Conservation (phyloP, 768 basidiomycete genomes). For the Calocera viscosa region DNA sequence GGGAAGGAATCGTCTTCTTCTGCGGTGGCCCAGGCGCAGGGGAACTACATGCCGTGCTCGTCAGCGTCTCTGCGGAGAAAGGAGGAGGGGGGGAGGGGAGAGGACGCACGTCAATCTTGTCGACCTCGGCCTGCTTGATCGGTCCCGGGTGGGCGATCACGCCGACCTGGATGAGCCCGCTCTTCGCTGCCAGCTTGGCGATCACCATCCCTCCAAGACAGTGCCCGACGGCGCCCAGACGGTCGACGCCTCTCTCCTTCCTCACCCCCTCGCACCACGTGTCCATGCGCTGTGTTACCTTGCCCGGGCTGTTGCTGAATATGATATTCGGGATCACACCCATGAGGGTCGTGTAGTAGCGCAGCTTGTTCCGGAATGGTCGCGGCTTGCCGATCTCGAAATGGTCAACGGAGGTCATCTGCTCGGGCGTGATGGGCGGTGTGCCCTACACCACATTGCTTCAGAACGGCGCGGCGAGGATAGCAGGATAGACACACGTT, state of each 20-base stretch:
- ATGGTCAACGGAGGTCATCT: not conserved
- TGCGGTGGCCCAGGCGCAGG: not conserved
- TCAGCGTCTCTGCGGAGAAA: not conserved
- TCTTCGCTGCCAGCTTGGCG: not conserved
- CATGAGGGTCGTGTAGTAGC: conserved; percentile 19
- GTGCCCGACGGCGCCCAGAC: not conserved
- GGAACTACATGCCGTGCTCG: not conserved
- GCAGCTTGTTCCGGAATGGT: conserved; percentile 17
- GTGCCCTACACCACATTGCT: not conserved
- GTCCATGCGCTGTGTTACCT: not conserved
- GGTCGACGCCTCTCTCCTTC: not conserved
- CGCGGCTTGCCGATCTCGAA: conserved; percentile 11
- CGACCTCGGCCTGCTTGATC: not conserved
- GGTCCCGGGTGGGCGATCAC: not conserved
- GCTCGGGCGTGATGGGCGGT: not conserved
- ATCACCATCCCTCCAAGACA: not conserved
- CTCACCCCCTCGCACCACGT: not conserved
- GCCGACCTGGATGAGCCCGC: not conserved
- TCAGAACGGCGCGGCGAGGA: too few relatives aligned
- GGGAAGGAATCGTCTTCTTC: not conserved
- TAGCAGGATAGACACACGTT: conserved; percentile 31
- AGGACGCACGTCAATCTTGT: not conserved
- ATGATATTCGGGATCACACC: conserved; percentile 18
- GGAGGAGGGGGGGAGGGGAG: not conserved
- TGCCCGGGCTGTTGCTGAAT: not conserved